Base-by-base conservation (phyloP, 2,329 filamentous ascomycete species). In the Fusarium sp. region DNA sequence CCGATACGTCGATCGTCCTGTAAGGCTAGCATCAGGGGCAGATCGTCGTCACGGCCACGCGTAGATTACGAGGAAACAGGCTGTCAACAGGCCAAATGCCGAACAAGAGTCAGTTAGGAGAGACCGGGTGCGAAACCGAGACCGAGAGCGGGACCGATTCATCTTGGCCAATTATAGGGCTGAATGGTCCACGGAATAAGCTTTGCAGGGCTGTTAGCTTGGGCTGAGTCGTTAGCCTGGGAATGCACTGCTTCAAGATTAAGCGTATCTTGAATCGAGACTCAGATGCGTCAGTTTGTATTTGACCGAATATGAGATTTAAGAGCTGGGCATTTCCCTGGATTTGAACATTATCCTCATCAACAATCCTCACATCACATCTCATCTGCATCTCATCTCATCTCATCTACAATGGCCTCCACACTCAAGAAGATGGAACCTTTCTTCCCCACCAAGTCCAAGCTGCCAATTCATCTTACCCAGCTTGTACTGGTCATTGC, bases 131-230 rank as follows among this genome's bases (percentile, higher is more conserved):
- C 58, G 45, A 70, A 47, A 54, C 30, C 68, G 68, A 45, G 37
- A 69, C 40, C 69, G 69, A 69, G 37, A 56, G 12, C 69, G 62
- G 68, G 35, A 68, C 22, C 66, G 69, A 58, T 20, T n/a, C 9
- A 10, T 10, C 27, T 52, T 30, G 37, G 37, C 57, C 38, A 54
- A 59, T 47, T 58, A 63, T 52, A 52, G 25, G 47, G 47, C 47
- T 52, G 25, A 52, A 11, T 30, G 47, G 47, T 30, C 47, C 25
- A 52, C 43, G 43, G 4, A 52, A 52, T 30, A 52, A 52, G 25
- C 47, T 52, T 52, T 52, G 47, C 47, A 52, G 47, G 47, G 47
- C 47, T 52, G 25, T 52, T 47, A 47, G 43, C 43, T 47, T 47
- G 22, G 17, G 25, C 25, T 52, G 47, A 52, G 25, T 52, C 47